These are phyloP conservation scores for Coleophoma cylindrospora DNA, from an alignment of 2,329 filamentous ascomycete species.

Conservation along the genomic window DNA sequence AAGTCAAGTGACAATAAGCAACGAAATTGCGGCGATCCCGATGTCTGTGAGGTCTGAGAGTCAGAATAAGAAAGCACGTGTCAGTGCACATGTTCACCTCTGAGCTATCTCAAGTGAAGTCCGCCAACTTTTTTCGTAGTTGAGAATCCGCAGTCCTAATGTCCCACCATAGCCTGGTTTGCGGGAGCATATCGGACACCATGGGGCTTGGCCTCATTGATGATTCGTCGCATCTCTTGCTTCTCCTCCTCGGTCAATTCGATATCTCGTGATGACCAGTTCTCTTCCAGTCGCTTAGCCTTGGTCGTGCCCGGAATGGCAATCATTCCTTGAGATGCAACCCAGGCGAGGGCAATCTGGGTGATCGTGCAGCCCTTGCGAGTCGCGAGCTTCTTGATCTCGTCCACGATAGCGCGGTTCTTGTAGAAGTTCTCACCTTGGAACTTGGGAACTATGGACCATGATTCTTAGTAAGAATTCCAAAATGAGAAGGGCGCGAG, in stretches of 20 bases:
- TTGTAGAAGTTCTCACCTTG: slow-evolving; percentile 40
- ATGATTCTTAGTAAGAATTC: background rate
- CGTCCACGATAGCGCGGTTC: slow-evolving; percentile 42
- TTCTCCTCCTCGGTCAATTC: background rate
- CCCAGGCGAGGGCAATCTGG: slow-evolving; percentile 53
- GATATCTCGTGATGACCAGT: slow-evolving; percentile 8
- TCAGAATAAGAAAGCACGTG: no score
- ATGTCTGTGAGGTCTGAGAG: no score
- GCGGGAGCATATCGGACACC: background rate
- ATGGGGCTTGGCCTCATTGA: background rate
- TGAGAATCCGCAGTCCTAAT: no score
- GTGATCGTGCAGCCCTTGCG: slow-evolving; percentile 40
- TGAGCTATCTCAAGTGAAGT: no score
- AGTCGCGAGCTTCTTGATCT: slow-evolving; percentile 35
- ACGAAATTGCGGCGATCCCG: no score
- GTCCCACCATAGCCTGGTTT: no score
- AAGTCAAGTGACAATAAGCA: no score
- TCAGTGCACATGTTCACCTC: no score
- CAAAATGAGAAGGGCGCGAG: background rate
- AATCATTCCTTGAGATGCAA: slow-evolving; percentile 42
- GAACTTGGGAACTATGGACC: slow-evolving; percentile 32
- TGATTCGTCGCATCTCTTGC: background rate
- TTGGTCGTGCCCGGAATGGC: slow-evolving; percentile 41
- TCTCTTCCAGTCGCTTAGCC: slow-evolving; percentile 30
- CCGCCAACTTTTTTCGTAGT: no score